These are phyloP conservation scores for Melastoma candidum DNA, from an alignment of 441 rosid genomes.

Conservation along the genomic window DNA sequence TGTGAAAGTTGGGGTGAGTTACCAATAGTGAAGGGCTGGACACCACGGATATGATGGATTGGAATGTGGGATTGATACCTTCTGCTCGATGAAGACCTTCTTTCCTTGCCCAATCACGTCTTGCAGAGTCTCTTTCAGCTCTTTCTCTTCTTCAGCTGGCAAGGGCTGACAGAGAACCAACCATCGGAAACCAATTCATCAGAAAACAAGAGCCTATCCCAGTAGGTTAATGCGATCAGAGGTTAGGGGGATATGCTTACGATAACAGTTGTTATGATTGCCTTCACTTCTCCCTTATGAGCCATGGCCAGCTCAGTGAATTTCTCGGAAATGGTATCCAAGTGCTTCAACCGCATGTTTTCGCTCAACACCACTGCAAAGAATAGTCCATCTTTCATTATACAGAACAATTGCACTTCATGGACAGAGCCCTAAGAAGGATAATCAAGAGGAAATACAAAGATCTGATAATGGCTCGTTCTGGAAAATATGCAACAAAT, in stretches of 20 bases:
- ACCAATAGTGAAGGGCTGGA: no score
- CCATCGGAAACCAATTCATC: no score
- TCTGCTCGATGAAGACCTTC: constrained; percentile 14
- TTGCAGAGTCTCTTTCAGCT: constrained; percentile 53
- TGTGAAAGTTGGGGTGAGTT: no score
- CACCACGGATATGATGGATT: no score
- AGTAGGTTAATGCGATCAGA: no score
- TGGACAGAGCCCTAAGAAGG: no score
- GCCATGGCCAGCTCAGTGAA: constrained; percentile 73
- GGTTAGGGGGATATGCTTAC: constrained; percentile 34
- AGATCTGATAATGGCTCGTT: no score
- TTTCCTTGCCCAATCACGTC: constrained; percentile 61
- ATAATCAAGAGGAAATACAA: no score
- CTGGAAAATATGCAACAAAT: no score
- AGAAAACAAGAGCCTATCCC: no score
- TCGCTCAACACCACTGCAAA: constrained; percentile 61
- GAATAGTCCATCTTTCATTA: background rate
- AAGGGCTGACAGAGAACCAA: no score
- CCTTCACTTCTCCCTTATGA: constrained; percentile 72
- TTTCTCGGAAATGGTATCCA: constrained; percentile 52
- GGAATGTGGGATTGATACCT: no score
- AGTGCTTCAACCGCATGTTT: constrained; percentile 57
- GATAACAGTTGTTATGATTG: constrained; percentile 63
- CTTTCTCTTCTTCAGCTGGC: constrained; percentile 42
- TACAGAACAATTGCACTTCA: background rate